These are phyloP conservation scores for Magnaporthales sp. DNA, from an alignment of 2,329 filamentous ascomycete genomes.

Conservation along the genomic window DNA sequence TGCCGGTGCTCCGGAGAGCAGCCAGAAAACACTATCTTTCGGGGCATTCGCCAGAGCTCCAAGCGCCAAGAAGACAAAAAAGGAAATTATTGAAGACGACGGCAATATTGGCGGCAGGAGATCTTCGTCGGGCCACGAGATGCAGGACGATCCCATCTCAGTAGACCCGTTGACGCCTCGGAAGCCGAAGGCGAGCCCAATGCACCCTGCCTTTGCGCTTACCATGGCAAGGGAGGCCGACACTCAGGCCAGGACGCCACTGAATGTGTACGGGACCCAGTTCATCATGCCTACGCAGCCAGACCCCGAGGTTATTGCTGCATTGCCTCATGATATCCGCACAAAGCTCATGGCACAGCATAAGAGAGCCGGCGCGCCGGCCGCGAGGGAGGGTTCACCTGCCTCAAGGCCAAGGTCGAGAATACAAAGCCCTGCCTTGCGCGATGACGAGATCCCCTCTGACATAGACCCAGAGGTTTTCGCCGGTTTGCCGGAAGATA, in stretches of 20 bases:
- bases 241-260: constrained; percentile 50
- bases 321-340: constrained; percentile 76
- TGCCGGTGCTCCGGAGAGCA: constrained; percentile 53
- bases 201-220: constrained; percentile 45
- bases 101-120: constrained; percentile 21
- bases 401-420: constrained; percentile 23
- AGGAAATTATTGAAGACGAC: constrained; percentile 43
- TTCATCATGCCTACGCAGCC: constrained; percentile 82
- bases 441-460: constrained; percentile 44
- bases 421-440: constrained; percentile 26
- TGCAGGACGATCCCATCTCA: constrained; percentile 39
- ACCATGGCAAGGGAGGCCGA: constrained; percentile 40
- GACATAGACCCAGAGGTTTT: constrained; percentile 83
- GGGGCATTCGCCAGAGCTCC: constrained; percentile 35
- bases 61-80: constrained; percentile 17
- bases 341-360: constrained; percentile 59
- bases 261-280: constrained; percentile 81
- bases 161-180: constrained; percentile 45
- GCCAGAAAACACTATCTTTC: constrained; percentile 73
- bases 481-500: constrained; percentile 71
- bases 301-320: constrained; percentile 73
- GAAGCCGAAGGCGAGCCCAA: constrained; percentile 32
- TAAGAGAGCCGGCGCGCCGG: constrained; percentile 15
- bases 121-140: background rate
- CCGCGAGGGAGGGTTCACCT: constrained; percentile 20